Percentiles rank a stretch among this genome's conserved stretches.
These are phyloP conservation scores for Crithidia brevicula DNA, from an alignment of 208 protist genomes.

Conservation along the genomic window DNA sequence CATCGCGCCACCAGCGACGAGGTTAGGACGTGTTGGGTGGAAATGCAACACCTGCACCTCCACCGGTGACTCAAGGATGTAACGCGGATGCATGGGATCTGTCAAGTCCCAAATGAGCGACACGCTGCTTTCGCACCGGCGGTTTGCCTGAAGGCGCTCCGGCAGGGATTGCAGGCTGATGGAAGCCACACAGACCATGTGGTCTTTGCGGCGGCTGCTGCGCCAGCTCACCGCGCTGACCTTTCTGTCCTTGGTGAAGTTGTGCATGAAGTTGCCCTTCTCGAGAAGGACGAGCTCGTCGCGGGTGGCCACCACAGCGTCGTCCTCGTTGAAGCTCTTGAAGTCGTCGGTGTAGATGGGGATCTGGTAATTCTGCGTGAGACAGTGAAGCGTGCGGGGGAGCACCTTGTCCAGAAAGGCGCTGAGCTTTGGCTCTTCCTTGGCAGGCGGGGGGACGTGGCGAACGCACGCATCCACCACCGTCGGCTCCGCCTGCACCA, in stretches of 20 bases:
- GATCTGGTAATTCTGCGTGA: constrained; percentile 85
- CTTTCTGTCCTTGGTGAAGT: constrained; percentile 73
- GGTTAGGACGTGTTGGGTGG: constrained; percentile 76
- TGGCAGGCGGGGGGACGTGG: constrained; percentile 52
- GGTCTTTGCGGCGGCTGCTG: constrained; percentile 62
- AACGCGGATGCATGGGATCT: constrained; percentile 91
- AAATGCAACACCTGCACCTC: constrained; percentile 92
- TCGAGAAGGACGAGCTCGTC: constrained; percentile 85
- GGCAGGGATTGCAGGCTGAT: constrained; percentile 62
- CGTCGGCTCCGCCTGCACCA: constrained; percentile 79
- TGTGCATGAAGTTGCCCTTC: constrained; percentile 88
- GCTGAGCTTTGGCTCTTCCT: constrained; percentile 62
- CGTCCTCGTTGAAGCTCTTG: constrained; percentile 85
- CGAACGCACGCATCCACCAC: constrained; percentile 84
- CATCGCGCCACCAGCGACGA: constrained; percentile 85
- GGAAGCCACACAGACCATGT: constrained; percentile 83
- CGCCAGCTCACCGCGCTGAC: constrained; percentile 85
- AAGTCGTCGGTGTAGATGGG: constrained; percentile 91
- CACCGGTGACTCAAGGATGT: constrained; percentile 83
- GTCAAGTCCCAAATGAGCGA: constrained; percentile 90
- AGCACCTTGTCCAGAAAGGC: constrained; percentile 79
- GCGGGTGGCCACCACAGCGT: constrained; percentile 79
- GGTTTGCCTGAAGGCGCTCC: constrained; percentile 77
- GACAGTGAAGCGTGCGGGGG: constrained; percentile 80
- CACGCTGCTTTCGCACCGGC: constrained; percentile 71